These are phyloP conservation scores for Aciculoconidium aculeatum DNA, from an alignment of 805 yeast genomes.

Conservation along the genomic window DNA sequence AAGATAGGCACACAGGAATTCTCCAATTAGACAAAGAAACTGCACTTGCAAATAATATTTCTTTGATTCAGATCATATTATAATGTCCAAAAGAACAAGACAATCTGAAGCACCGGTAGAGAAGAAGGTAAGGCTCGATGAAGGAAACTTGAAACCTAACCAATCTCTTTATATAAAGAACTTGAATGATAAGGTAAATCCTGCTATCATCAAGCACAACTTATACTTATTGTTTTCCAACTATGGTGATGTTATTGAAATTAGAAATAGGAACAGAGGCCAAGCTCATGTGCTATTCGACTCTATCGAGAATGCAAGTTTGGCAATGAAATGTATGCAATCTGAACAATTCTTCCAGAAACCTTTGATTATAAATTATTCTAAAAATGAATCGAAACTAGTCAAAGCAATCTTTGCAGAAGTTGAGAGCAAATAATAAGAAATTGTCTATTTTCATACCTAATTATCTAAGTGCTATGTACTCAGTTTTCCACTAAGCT, in stretches of 20 bases:
- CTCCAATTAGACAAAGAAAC: too few relatives aligned
- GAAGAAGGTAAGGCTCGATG: conserved; percentile 9
- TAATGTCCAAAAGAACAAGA: conserved; percentile 5
- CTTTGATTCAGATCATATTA: too few relatives aligned
- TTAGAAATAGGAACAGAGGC: conserved; percentile 49
- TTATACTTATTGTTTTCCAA: conserved; percentile 55
- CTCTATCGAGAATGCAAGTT: conserved; percentile 42
- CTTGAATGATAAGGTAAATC: conserved; percentile 50
- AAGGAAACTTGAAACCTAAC: conserved; percentile 5
- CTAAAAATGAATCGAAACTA: conserved; percentile 20
- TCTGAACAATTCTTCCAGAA: conserved; percentile 49
- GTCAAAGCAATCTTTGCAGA: background rate
- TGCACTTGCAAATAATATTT: too few relatives aligned
- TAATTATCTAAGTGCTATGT: background rate
- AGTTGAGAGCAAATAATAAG: too few relatives aligned
- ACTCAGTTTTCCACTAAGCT: background rate
- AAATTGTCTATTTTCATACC: too few relatives aligned
- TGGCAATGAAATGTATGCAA: conserved; percentile 45
- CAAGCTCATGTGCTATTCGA: conserved; percentile 61
- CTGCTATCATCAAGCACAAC: conserved; percentile 41
- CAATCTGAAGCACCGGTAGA: conserved; percentile 1
- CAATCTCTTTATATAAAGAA: conserved; percentile 57
- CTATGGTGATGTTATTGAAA: conserved; percentile 59
- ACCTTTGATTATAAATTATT: conserved; percentile 37
- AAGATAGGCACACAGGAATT: too few relatives aligned